phyloP scores from a whole-genome alignment of 2,329 filamentous ascomycete genomes.

The Bipolaris bicolor region DNA sequence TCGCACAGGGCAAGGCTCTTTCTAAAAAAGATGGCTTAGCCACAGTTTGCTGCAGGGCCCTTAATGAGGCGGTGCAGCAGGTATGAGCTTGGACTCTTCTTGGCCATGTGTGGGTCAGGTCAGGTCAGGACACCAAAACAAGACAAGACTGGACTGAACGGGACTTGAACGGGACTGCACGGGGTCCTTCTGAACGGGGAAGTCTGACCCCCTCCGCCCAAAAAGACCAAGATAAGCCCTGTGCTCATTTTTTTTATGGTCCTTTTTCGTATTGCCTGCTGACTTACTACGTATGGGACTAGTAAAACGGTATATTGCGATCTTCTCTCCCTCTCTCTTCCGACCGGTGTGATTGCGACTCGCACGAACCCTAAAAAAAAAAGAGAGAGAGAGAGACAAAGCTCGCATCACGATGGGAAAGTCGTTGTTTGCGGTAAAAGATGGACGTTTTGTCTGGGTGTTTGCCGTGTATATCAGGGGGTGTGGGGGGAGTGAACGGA shows the following conservation, averaged over 20 bases:
- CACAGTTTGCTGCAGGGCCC: conserved; percentile 22
- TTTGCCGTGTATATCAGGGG: no score
- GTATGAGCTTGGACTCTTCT: conserved; percentile 2
- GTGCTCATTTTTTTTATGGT: neutral
- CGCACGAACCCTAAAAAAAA: neutral
- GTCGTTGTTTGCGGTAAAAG: no score
- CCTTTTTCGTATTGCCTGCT: neutral
- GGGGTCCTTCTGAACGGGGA: no score
- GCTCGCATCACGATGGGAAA: no score
- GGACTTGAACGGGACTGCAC: no score
- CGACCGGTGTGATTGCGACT: neutral
- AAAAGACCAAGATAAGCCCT: neutral
- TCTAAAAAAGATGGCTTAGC: neutral
- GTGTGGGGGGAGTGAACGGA: no score
- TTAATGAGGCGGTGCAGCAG: conserved; percentile 18
- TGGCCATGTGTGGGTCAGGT: neutral
- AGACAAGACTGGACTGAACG: no score
- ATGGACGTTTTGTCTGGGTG: no score
- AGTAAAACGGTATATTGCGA: neutral
- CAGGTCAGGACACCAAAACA: no score
- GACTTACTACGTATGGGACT: neutral
- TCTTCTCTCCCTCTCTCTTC: neutral
- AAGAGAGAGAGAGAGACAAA: no score
- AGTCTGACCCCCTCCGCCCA: no score
- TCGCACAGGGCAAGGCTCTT: conserved; percentile 8